Base-by-base conservation (phyloP, 2,329 filamentous ascomycete genomes). In the Cytospora chrysosperma region DNA sequence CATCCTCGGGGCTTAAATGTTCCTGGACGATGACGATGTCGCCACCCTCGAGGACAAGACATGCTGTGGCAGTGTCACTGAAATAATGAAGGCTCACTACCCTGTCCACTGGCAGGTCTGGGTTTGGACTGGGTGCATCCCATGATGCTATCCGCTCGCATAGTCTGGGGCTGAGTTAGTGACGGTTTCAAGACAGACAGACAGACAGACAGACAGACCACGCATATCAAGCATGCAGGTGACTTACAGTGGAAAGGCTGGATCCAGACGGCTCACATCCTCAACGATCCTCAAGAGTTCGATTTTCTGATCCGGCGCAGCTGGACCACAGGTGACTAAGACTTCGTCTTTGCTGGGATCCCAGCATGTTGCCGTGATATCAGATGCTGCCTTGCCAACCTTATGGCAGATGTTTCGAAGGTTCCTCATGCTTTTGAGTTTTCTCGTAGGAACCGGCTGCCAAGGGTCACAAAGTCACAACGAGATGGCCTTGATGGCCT, bases 11-110 rank as follows among this genome's bases (percentile, higher is more conserved):
- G 26, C 67, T 69, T 28, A 69, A 69, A 40, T 71, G 69, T 73
- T 97, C 92, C 68, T 89, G 85, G 30, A 97, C 90, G 58, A 93
- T 83, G 66, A 97, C 79, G 67, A 99, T 94, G 76, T 99, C 94
- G 66, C 95, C 95, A 56, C 93, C 93, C 70, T 92, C 90, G 28
- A 99, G 81, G 62, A 98, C 87, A 30, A 99, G 79, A 74, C 92
- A 96, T 73, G 89, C 88, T 58, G 88, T 91, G 59, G 86, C 79
- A 28, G 85, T 90, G 73, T 97, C 94, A 50, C 88, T 85, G 73
- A 97, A 94, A 77, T 95, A 89, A 75, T 97, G 93, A 62, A 97
- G 78, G 71, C 83, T 88, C 61, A 97, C 76, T 64, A 98, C 83
- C 67, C 83, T 83, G 77, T 99, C 95, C 71, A 87, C 86, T 58